Conservation (phyloP, 257 asterid genomes). For the Solanum stenotomum region DNA sequence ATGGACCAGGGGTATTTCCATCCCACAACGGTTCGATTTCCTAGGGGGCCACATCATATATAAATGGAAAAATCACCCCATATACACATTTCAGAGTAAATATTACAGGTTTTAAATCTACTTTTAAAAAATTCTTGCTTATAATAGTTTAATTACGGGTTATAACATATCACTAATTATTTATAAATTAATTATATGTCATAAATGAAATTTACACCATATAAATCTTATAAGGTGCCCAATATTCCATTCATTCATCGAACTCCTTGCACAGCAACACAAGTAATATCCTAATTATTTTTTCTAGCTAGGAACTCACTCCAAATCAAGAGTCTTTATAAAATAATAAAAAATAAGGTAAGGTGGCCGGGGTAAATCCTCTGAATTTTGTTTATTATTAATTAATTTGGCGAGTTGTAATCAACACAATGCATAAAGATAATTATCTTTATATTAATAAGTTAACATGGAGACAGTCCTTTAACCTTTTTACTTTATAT, state of each 20-base stretch:
- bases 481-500: background rate
- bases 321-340: background rate
- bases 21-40: background rate
- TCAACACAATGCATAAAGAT: background rate
- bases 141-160: too few species aligned
- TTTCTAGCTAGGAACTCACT: background rate
- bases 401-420: background rate
- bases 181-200: too few species aligned
- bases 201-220: too few species aligned
- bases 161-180: too few species aligned
- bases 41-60: background rate
- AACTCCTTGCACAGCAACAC: background rate
- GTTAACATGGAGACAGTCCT: background rate
- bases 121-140: too few species aligned
- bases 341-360: background rate
- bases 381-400: background rate
- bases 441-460: background rate
- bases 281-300: background rate
- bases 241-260: too few species aligned
- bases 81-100: too few species aligned
- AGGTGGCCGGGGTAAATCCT: background rate
- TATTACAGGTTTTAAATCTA: too few species aligned
- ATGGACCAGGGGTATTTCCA: background rate
- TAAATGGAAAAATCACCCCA: too few species aligned
- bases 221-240: background rate